Conservation (phyloP, 306 rosid genomes). For the Trifolium dubium region DNA sequence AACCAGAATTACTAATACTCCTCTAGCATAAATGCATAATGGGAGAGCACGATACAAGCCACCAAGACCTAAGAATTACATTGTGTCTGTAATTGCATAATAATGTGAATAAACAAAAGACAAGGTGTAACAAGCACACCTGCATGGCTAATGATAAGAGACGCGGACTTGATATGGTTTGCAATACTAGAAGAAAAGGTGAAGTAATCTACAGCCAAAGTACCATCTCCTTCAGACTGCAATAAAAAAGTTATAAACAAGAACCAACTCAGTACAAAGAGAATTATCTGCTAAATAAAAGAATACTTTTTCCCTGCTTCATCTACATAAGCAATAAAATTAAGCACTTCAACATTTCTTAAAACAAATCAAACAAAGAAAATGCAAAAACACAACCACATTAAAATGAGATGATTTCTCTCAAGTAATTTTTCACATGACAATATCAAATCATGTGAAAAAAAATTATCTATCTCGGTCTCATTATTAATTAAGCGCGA, state of each 20-base stretch:
- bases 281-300: neutral
- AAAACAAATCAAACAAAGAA: constrained; percentile 11
- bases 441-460: neutral
- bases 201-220: constrained; percentile 68
- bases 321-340: neutral
- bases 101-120: constrained; percentile 14
- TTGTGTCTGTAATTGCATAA: neutral
- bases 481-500: no score
- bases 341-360: neutral
- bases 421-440: neutral
- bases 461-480: no score
- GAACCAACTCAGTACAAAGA: neutral
- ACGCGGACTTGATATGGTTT: constrained; percentile 73
- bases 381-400: neutral
- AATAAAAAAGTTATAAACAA: constrained; percentile 9
- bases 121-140: constrained; percentile 46
- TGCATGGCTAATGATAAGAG: constrained; percentile 87
- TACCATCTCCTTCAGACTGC: constrained; percentile 68
- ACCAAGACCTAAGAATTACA: constrained; percentile 25
- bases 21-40: neutral
- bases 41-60: constrained; percentile 31
- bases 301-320: neutral
- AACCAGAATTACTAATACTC: neutral
- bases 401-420: neutral
- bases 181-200: constrained; percentile 92